Evolutionary conservation across 768 basidiomycete genomes (phyloP).

Genomic region (Rickenella mellea): DNA sequence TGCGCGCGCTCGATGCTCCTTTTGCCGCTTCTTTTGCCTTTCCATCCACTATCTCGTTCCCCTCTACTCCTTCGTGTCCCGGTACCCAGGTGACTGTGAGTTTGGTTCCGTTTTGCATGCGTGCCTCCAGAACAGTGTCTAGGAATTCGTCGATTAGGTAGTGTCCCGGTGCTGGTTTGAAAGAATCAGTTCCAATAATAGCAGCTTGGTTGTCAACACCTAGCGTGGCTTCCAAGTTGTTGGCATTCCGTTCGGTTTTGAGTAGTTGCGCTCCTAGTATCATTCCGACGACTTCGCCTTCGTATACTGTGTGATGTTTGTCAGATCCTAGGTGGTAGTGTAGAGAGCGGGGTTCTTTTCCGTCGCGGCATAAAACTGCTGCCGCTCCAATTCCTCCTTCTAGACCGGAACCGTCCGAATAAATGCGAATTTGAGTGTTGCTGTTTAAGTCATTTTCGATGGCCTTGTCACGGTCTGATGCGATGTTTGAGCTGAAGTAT

Average conservation of each 20-base stretch:
- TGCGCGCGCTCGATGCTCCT: not conserved
- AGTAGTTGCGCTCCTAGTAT: slow-evolving; percentile 2
- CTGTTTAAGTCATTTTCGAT: slow-evolving; percentile 4
- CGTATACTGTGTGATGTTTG: slow-evolving; percentile 8
- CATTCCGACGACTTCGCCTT: slow-evolving; percentile 7
- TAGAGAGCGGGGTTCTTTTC: not conserved
- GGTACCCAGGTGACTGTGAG: slow-evolving; percentile 7
- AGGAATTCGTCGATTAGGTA: slow-evolving; percentile 4
- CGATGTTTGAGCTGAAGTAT: not conserved
- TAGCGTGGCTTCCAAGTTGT: not conserved
- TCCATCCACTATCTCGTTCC: slow-evolving; percentile 7
- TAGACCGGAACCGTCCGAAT: slow-evolving; percentile 11
- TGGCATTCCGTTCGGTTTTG: not conserved
- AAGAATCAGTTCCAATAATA: not conserved
- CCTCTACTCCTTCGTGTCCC: slow-evolving; percentile 7
- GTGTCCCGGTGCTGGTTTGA: slow-evolving; percentile 2
- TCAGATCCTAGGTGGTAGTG: slow-evolving; percentile 3
- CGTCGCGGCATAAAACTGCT: not conserved
- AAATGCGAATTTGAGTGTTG: slow-evolving; percentile 3
- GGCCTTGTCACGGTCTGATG: not conserved
- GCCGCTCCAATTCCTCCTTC: slow-evolving; percentile 10
- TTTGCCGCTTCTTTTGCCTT: slow-evolving; percentile 7
- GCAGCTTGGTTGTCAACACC: slow-evolving; percentile 8
- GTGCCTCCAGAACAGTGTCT: not conserved
- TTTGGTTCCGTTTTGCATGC: not conserved